These are phyloP conservation scores for Dactylellina sp. DNA, from an alignment of 2,329 filamentous ascomycete genomes.

Conservation along the genomic window DNA sequence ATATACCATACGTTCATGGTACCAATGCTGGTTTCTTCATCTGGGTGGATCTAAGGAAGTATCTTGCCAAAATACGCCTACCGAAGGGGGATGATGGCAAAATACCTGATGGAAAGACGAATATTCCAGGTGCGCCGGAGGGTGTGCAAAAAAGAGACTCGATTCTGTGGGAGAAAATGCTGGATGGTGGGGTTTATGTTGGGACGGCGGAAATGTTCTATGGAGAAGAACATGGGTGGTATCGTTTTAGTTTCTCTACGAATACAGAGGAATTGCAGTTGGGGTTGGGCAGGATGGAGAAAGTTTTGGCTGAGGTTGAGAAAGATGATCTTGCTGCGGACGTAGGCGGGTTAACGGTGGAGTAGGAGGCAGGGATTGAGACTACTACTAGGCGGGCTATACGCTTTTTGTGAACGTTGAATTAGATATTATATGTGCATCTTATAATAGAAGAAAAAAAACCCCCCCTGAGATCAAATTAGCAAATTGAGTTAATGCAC, in stretches of 20 bases:
- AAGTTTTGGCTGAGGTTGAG: slow-evolving; percentile 45
- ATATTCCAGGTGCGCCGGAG: slow-evolving; percentile 41
- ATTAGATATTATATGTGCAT: no score
- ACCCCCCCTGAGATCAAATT: no score
- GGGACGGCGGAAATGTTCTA: slow-evolving; percentile 63
- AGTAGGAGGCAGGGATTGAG: slow-evolving; percentile 8
- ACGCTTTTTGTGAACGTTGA: no score
- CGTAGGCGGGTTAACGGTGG: slow-evolving; percentile 16
- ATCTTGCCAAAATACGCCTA: slow-evolving; percentile 37
- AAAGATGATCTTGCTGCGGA: slow-evolving; percentile 24
- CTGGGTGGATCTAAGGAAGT: slow-evolving; percentile 67
- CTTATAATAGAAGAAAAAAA: no score
- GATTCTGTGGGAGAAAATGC: slow-evolving; percentile 62
- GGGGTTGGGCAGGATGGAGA: slow-evolving; percentile 52
- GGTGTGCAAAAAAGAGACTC: slow-evolving; percentile 58
- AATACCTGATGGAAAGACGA: slow-evolving; percentile 38
- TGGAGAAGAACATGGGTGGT: slow-evolving; percentile 65
- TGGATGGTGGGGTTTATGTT: slow-evolving; percentile 63
- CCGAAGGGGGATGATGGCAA: slow-evolving; percentile 45
- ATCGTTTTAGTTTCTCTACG: slow-evolving; percentile 61
- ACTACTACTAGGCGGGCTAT: no score
- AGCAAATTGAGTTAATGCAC: no score
- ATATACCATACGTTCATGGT: slow-evolving; percentile 66
- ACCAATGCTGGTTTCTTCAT: slow-evolving; percentile 72
- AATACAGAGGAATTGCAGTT: slow-evolving; percentile 60